A percentile compares a stretch with the other conserved stretches of the same genome.
Conservation (phyloP, 2,329 filamentous ascomycete genomes). For the Beauveria asiatica region DNA sequence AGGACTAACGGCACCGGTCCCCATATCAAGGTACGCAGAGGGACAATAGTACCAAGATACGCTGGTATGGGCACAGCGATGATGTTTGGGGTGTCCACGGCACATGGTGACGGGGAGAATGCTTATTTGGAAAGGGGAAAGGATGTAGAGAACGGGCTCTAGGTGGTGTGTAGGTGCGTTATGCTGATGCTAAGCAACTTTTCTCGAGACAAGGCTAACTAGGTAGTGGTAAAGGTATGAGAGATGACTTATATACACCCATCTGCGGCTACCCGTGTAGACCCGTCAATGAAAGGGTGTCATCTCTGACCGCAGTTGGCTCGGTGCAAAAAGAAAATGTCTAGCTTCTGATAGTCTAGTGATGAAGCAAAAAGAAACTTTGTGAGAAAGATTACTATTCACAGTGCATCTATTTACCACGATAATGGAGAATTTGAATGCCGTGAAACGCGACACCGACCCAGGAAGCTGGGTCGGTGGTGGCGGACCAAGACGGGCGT, state of each 20-base stretch:
- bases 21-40: slow-evolving; percentile 33
- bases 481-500: neutral
- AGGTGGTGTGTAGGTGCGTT: neutral
- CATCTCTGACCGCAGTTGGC: neutral
- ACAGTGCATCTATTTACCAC: neutral
- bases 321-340: neutral
- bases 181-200: neutral
- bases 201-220: neutral
- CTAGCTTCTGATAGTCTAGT: neutral
- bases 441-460: slow-evolving; percentile 5
- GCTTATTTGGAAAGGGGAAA: neutral
- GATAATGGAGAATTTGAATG: slow-evolving; percentile 4
- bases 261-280: slow-evolving; percentile 3
- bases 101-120: slow-evolving; percentile 34
- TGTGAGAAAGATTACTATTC: neutral
- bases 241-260: neutral
- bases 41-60: slow-evolving; percentile 49
- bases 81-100: slow-evolving; percentile 43
- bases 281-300: neutral
- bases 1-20: slow-evolving; percentile 40
- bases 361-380: neutral
- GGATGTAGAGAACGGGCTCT: neutral
- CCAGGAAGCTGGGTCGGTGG: neutral
- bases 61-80: slow-evolving; percentile 46
- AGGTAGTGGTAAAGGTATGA: neutral